Conservation (phyloP, 2,329 filamentous ascomycete species). For the Fusarium decemcellulare region DNA sequence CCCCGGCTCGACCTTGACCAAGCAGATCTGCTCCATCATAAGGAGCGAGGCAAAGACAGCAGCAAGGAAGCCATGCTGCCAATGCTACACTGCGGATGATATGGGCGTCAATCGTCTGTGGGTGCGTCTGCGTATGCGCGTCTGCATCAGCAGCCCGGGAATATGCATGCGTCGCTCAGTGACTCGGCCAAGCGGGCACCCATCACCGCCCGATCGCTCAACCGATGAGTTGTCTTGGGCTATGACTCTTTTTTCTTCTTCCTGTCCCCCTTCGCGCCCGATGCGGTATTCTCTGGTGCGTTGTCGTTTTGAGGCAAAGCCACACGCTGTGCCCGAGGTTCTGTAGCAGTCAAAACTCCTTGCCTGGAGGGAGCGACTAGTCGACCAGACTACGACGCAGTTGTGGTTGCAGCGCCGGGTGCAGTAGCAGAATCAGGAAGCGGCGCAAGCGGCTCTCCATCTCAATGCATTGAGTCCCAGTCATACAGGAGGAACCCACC, state of each 20-base stretch:
- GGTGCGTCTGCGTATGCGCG: conserved; percentile 27
- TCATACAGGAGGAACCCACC: conserved; percentile 23
- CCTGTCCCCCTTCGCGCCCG: conserved; percentile 21
- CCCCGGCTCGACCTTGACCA: background rate
- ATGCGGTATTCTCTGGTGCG: conserved; percentile 10
- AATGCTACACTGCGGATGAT: conserved; percentile 35
- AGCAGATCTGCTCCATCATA: background rate
- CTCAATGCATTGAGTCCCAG: conserved; percentile 8
- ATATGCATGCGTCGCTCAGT: conserved; percentile 23
- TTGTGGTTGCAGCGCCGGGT: conserved; percentile 14
- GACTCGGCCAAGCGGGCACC: conserved; percentile 16
- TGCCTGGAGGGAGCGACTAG: background rate
- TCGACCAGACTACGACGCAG: conserved; percentile 15
- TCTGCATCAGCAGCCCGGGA: conserved; percentile 27
- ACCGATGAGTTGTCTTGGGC: conserved; percentile 34
- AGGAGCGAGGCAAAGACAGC: conserved; percentile 6
- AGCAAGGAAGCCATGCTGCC: conserved; percentile 21
- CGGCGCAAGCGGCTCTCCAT: conserved; percentile 5
- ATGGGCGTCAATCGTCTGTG: conserved; percentile 20
- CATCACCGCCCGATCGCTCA: conserved; percentile 21
- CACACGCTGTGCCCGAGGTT: conserved; percentile 1
- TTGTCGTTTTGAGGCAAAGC: background rate
- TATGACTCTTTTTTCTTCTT: background rate
- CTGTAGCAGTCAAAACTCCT: background rate
- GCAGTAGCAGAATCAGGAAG: conserved; percentile 22